Evolutionary conservation across 2,329 filamentous ascomycete genomes (phyloP).

Genomic region (Clathrospora elynae): DNA sequence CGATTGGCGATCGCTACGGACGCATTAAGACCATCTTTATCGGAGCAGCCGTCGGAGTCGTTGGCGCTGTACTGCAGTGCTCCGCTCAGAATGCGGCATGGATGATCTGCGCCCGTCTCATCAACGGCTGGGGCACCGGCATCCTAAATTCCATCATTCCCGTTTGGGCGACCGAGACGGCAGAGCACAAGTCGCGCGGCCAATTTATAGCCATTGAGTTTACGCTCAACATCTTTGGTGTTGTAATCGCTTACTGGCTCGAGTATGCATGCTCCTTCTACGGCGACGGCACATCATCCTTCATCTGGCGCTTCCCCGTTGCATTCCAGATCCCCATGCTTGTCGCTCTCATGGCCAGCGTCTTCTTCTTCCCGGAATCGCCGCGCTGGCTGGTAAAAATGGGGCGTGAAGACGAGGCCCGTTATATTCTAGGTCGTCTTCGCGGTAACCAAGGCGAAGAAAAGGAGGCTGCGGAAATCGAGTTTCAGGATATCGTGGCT

Average conservation of each 20-base stretch:
- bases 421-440: conserved; percentile 67
- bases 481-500: conserved; percentile 71
- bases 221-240: conserved; percentile 73
- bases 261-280: conserved; percentile 64
- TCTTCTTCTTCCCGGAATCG: conserved; percentile 73
- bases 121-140: conserved; percentile 71
- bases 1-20: conserved; percentile 31
- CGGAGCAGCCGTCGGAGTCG: conserved; percentile 29
- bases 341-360: conserved; percentile 58
- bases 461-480: conserved; percentile 48
- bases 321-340: conserved; percentile 72
- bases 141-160: conserved; percentile 73
- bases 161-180: conserved; percentile 73
- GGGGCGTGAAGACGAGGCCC: conserved; percentile 69
- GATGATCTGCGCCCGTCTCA: conserved; percentile 59
- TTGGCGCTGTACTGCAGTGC: conserved; percentile 67
- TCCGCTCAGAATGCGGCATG: conserved; percentile 68
- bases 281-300: conserved; percentile 61
- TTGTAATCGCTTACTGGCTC: conserved; percentile 64
- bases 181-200: conserved; percentile 69
- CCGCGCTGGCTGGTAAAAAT: conserved; percentile 70
- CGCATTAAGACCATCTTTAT: conserved; percentile 38
- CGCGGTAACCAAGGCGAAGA: conserved; percentile 62
- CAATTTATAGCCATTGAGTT: conserved; percentile 74
- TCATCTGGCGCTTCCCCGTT: conserved; percentile 71